Evolutionary conservation across 2,329 filamentous ascomycete genomes (phyloP).

Genomic region (Chalara sp.): DNA sequence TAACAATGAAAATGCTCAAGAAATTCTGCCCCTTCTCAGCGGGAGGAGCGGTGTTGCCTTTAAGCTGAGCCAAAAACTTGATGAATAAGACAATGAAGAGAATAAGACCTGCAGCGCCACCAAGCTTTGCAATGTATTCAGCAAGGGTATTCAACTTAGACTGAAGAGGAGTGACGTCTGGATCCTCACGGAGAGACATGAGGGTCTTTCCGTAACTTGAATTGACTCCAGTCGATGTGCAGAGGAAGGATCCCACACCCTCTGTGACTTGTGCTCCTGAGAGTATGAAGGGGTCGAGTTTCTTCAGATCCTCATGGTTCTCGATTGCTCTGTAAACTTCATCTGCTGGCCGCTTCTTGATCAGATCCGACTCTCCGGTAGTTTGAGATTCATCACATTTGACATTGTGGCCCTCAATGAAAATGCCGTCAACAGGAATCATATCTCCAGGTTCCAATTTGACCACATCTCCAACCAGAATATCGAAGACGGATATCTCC

Average conservation of each 20-base stretch:
- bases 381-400: constrained; percentile 70
- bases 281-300: constrained; percentile 73
- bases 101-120: constrained; percentile 63
- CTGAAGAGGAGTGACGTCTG: constrained; percentile 72
- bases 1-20: constrained; percentile 55
- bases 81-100: constrained; percentile 77
- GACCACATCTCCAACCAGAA: constrained; percentile 69
- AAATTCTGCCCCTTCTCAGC: constrained; percentile 55
- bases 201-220: constrained; percentile 72
- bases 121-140: constrained; percentile 73
- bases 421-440: constrained; percentile 65
- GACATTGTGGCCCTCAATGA: constrained; percentile 58
- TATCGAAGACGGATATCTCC: constrained; percentile 63
- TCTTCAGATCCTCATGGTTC: constrained; percentile 50
- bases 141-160: constrained; percentile 71
- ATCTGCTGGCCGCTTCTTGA: constrained; percentile 59
- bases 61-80: constrained; percentile 62
- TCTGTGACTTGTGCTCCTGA: constrained; percentile 73
- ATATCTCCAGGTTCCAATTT: constrained; percentile 68
- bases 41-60: constrained; percentile 38
- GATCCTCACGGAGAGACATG: constrained; percentile 70
- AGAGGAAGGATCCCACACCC: constrained; percentile 68
- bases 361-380: constrained; percentile 67
- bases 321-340: constrained; percentile 60
- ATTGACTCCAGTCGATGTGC: constrained; percentile 67